phyloP scores from a whole-genome alignment of 768 basidiomycete species.

The Lentinula detonsa region DNA sequence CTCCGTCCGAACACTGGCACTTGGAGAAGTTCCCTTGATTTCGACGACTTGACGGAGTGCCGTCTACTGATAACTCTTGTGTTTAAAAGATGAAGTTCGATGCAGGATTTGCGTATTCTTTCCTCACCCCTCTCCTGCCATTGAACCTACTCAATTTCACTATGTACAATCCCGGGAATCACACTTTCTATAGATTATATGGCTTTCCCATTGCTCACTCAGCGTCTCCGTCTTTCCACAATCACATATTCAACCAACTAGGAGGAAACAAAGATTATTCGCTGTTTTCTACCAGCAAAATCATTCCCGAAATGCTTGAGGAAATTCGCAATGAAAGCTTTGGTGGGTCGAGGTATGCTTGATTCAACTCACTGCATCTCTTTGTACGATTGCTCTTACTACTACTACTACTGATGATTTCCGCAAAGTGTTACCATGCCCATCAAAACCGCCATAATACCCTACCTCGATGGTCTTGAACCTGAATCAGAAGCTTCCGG shows the following conservation, averaged over 20 bases:
- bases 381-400: not conserved
- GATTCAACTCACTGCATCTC: not conserved
- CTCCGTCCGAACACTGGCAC: not conserved
- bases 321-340: slow-evolving; percentile 17
- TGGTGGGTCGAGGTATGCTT: slow-evolving; percentile 26
- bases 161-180: not conserved
- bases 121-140: not conserved
- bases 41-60: not conserved
- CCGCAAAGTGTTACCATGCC: slow-evolving; percentile 28
- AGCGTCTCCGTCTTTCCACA: slow-evolving; percentile 25
- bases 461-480: slow-evolving; percentile 25
- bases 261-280: slow-evolving; percentile 18
- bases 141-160: not conserved
- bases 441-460: slow-evolving; percentile 25
- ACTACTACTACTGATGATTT: not conserved
- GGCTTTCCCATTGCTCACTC: slow-evolving; percentile 31
- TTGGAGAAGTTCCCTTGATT: not conserved
- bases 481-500: slow-evolving; percentile 23
- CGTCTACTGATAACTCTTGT: not conserved
- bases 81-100: slow-evolving; percentile 1
- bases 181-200: slow-evolving; percentile 15
- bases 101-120: not conserved
- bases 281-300: slow-evolving; percentile 26
- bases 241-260: slow-evolving; percentile 21
- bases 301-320: slow-evolving; percentile 22